phyloP scores from a whole-genome alignment of 108 stramenopile species.

The Cylindrotheca fusiformis region DNA sequence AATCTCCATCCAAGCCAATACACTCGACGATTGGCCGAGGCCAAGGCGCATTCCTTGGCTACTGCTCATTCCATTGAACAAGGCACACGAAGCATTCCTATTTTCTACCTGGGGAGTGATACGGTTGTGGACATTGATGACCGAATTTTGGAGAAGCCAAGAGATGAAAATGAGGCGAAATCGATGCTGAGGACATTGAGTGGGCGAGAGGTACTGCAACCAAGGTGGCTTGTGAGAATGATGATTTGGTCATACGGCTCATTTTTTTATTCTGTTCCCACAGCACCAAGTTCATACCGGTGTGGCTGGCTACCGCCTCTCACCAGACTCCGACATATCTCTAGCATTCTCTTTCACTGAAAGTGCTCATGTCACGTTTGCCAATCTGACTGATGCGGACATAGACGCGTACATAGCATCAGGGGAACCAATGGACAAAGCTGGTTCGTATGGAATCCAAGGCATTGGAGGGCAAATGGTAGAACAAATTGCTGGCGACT shows the following conservation, averaged over 20 bases:
- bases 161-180: slow-evolving; percentile 60
- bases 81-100: slow-evolving; percentile 3
- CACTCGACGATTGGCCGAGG: slow-evolving; percentile 61
- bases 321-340: slow-evolving; percentile 1
- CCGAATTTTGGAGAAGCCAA: slow-evolving; percentile 87
- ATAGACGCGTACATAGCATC: slow-evolving; percentile 82
- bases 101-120: slow-evolving; percentile 69
- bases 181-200: slow-evolving; percentile 70
- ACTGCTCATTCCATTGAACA: slow-evolving; percentile 8
- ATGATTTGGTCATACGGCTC: too few species aligned
- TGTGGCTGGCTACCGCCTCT: slow-evolving; percentile 66
- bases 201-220: slow-evolving; percentile 47
- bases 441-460: slow-evolving; percentile 96
- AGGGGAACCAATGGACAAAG: slow-evolving; percentile 95
- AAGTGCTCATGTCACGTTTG: slow-evolving; percentile 80
- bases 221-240: too few species aligned
- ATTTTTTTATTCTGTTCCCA: too few species aligned
- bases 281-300: slow-evolving; percentile 90
- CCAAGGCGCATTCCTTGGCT: slow-evolving; percentile 70
- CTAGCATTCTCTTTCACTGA: slow-evolving; percentile 72
- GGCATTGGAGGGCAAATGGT: slow-evolving; percentile 48
- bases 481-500: slow-evolving; percentile 22
- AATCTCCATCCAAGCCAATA: slow-evolving; percentile 50
- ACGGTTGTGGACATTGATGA: slow-evolving; percentile 77
- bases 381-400: slow-evolving; percentile 54